Evolutionary conservation across 805 yeast species (phyloP).

Genomic region (Candida ipomoeae): DNA sequence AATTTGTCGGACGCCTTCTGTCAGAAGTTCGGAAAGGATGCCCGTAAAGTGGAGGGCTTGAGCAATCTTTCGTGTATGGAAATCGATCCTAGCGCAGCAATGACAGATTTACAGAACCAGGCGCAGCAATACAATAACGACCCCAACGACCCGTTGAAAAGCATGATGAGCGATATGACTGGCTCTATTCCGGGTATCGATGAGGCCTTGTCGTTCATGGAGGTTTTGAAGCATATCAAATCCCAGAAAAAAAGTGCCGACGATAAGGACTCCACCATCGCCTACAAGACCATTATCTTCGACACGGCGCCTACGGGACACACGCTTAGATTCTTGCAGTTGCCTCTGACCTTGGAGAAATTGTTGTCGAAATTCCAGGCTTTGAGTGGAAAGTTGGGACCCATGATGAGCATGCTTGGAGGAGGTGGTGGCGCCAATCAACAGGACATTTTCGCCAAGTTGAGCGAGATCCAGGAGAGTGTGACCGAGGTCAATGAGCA

Average conservation of each 20-base stretch:
- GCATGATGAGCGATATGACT: constrained; percentile 85
- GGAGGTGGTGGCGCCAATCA: constrained; percentile 54
- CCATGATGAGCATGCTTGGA: constrained; percentile 75
- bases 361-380: constrained; percentile 84
- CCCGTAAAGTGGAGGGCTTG: constrained; percentile 88
- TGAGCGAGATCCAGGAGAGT: constrained; percentile 73
- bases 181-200: constrained; percentile 97
- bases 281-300: constrained; percentile 84
- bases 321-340: constrained; percentile 88
- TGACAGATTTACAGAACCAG: constrained; percentile 74
- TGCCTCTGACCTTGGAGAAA: constrained; percentile 89
- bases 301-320: constrained; percentile 99
- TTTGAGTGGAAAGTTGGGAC: constrained; percentile 82
- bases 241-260: constrained; percentile 46
- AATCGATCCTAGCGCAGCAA: constrained; percentile 91
- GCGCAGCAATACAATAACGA: constrained; percentile 54
- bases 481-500: constrained; percentile 89
- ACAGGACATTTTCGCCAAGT: constrained; percentile 70
- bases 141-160: constrained; percentile 59
- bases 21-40: constrained; percentile 96
- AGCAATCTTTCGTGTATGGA: constrained; percentile 94
- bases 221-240: constrained; percentile 94
- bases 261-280: constrained; percentile 22
- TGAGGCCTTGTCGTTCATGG: constrained; percentile 97
- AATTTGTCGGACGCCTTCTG: constrained; percentile 97